Percentiles rank a stretch among this genome's conserved stretches.
Evolutionary conservation across 805 yeast genomes (phyloP).

Genomic region (Maudiozyma barnettii): DNA sequence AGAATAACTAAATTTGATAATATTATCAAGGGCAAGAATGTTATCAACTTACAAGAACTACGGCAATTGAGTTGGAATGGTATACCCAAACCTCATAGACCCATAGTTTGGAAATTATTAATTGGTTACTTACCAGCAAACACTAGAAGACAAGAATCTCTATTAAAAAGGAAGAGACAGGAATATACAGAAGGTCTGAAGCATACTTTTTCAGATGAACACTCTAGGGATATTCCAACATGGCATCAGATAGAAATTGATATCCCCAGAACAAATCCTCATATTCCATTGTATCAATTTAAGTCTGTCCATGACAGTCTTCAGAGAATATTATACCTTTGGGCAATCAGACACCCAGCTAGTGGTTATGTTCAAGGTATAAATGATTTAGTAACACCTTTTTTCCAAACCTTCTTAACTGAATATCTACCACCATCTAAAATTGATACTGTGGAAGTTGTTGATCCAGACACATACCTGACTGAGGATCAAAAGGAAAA

Average conservation of each 20-base stretch:
- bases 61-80: constrained; percentile 91
- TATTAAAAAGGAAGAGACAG: constrained; percentile 68
- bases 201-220: constrained; percentile 43
- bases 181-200: constrained; percentile 73
- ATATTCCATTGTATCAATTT: constrained; percentile 59
- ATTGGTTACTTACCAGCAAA: constrained; percentile 88
- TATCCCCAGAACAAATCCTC: constrained; percentile 89
- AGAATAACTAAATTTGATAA: constrained; percentile 59
- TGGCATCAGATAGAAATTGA: constrained; percentile 96
- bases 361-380: constrained; percentile 97
- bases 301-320: constrained; percentile 67
- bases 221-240: constrained; percentile 61
- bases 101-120: constrained; percentile 80
- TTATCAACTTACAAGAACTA: constrained; percentile 61
- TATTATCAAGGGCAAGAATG: constrained; percentile 41
- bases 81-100: constrained; percentile 69
- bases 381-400: constrained; percentile 88
- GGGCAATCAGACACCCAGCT: constrained; percentile 97
- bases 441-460: constrained; percentile 41
- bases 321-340: constrained; percentile 72
- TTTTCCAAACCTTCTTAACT: constrained; percentile 73
- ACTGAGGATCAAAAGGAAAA: constrained; percentile 52
- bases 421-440: constrained; percentile 43
- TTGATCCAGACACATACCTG: constrained; percentile 51
- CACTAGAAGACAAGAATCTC: constrained; percentile 58